Conservation (phyloP, 176 grass and related monocot genomes). For the Aegilops tauschii region DNA sequence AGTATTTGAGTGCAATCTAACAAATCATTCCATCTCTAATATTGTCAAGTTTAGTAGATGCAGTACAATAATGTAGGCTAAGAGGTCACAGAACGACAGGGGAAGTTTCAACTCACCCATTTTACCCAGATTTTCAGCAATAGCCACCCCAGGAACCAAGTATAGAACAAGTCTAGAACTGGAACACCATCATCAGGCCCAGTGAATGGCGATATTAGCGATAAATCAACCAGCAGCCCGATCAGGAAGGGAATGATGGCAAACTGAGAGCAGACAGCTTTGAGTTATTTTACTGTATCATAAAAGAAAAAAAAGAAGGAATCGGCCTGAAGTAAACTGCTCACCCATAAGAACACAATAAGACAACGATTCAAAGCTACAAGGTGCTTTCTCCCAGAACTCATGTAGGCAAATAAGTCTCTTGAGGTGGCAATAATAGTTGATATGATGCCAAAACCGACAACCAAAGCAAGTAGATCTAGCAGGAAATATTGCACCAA, state of each 20-base stretch:
- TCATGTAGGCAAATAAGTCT: constrained; percentile 17
- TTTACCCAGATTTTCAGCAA: not conserved
- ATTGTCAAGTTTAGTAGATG: not conserved
- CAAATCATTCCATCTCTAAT: too few species aligned
- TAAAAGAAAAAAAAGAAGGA: constrained; percentile 18
- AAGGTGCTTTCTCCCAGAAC: constrained; percentile 12
- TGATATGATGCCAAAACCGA: constrained; percentile 43
- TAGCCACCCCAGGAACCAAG: not conserved
- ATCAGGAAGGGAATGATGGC: constrained; percentile 39
- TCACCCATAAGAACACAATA: constrained; percentile 41
- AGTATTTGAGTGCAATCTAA: too few species aligned
- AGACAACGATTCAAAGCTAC: constrained; percentile 31
- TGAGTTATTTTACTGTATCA: not conserved
- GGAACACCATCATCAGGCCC: not conserved
- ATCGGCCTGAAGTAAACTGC: not conserved
- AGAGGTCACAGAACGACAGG: not conserved
- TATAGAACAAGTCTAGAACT: not conserved
- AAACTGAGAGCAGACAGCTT: constrained; percentile 30
- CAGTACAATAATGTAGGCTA: not conserved
- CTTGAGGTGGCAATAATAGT: constrained; percentile 18
- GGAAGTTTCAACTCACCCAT: not conserved
- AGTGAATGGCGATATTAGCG: not conserved
- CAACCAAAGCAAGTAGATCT: constrained; percentile 43
- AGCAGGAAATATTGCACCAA: not conserved
- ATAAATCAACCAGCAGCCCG: constrained; percentile 19